Conservation (phyloP, 768 basidiomycete genomes). For the Russula virescens region DNA sequence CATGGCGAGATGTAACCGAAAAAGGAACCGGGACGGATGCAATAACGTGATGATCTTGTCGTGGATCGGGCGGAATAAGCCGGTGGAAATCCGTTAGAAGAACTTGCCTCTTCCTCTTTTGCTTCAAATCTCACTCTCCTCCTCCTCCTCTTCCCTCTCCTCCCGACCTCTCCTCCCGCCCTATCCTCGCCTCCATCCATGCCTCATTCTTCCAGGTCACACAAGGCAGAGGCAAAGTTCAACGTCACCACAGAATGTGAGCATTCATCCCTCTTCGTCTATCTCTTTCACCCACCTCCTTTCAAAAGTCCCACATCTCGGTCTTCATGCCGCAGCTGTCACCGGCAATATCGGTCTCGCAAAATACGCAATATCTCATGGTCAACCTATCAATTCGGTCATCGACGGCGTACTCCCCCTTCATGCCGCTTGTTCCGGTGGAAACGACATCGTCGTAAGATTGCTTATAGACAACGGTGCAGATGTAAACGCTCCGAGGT, state of each 20-base stretch:
- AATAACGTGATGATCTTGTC: background rate
- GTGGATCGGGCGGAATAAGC: conserved; percentile 6
- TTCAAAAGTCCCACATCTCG: conserved; percentile 61
- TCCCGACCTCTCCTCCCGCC: background rate
- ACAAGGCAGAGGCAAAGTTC: conserved; percentile 43
- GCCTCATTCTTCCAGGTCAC: conserved; percentile 35
- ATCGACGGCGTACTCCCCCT: conserved; percentile 95
- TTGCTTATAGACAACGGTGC: conserved; percentile 89
- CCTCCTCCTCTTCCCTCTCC: background rate
- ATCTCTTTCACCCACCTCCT: background rate
- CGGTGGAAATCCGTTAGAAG: conserved; percentile 1
- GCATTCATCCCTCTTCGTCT: conserved; percentile 22
- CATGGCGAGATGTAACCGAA: conserved; percentile 3
- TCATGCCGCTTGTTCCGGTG: conserved; percentile 90
- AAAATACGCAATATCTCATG: conserved; percentile 86
- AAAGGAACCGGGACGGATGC: conserved; percentile 3
- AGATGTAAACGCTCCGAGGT: conserved; percentile 97
- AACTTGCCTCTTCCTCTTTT: background rate
- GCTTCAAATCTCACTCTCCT: background rate
- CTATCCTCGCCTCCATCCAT: conserved; percentile 23
- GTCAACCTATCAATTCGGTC: conserved; percentile 94
- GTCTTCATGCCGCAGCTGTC: conserved; percentile 70
- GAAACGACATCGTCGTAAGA: conserved; percentile 81
- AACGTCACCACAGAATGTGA: conserved; percentile 50
- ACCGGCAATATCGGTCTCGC: conserved; percentile 90